Conservation (phyloP, 2,329 filamentous ascomycete genomes). For the Fusarium multiceps region DNA sequence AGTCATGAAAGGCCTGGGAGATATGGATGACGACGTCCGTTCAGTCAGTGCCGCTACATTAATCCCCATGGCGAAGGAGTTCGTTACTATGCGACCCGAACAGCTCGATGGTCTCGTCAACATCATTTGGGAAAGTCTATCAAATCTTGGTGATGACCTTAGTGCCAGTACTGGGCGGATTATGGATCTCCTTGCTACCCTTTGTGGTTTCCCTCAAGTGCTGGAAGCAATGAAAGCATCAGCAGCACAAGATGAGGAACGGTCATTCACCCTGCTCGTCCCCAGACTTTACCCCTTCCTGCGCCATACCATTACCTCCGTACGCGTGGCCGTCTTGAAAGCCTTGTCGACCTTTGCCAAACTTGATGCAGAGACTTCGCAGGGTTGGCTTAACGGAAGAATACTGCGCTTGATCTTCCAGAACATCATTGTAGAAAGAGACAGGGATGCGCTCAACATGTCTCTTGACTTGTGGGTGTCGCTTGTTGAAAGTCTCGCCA, state of each 20-base stretch:
- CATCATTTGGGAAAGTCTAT: constrained; percentile 97
- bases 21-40: constrained; percentile 93
- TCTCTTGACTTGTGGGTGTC: constrained; percentile 90
- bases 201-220: constrained; percentile 94
- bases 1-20: constrained; percentile 93
- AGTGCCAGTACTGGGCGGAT: constrained; percentile 98
- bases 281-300: constrained; percentile 96
- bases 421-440: constrained; percentile 92
- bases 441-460: constrained; percentile 81
- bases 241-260: constrained; percentile 82
- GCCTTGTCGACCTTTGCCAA: constrained; percentile 93
- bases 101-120: constrained; percentile 86
- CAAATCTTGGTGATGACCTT: constrained; percentile 94
- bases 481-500: constrained; percentile 75
- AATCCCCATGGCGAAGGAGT: constrained; percentile 95
- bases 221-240: constrained; percentile 93
- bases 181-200: constrained; percentile 96
- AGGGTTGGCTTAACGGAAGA: constrained; percentile 92
- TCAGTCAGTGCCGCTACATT: constrained; percentile 97
- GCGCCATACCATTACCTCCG: constrained; percentile 95
- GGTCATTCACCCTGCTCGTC: constrained; percentile 92
- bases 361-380: constrained; percentile 81
- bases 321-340: constrained; percentile 91
- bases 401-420: constrained; percentile 92
- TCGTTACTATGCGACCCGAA: constrained; percentile 83